Conservation (phyloP, 139 green algal species). For the Deuterostichococcus epilithicus region DNA sequence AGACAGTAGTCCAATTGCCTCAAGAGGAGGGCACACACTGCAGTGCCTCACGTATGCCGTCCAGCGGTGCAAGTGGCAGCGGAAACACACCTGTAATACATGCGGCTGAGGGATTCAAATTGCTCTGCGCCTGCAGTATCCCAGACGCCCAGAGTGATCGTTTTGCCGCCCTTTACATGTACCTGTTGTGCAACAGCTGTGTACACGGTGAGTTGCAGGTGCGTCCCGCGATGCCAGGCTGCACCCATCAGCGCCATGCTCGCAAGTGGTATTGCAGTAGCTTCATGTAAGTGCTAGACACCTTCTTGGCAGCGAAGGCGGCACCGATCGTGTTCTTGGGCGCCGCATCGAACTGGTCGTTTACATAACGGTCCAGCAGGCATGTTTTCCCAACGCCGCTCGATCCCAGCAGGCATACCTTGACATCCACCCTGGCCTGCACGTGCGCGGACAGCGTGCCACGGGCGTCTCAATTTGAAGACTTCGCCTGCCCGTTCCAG, state of each 20-base stretch:
- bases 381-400: conserved; percentile 18
- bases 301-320: conserved; percentile 31
- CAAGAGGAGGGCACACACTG: not conserved
- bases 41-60: not conserved
- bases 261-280: too few relatives aligned
- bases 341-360: conserved; percentile 4
- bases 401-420: conserved; percentile 16
- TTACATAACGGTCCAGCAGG: conserved; percentile 22
- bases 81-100: not conserved
- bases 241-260: too few relatives aligned
- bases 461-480: too few relatives aligned
- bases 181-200: too few relatives aligned
- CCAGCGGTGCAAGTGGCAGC: not conserved
- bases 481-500: too few relatives aligned
- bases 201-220: too few relatives aligned
- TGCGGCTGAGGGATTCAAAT: conserved; percentile 21
- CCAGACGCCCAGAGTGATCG: conserved; percentile 22
- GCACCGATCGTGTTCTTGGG: conserved; percentile 26
- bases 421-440: conserved; percentile 21
- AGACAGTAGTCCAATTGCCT: too few relatives aligned
- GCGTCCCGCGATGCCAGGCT: too few relatives aligned
- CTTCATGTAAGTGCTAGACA: not conserved
- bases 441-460: not conserved
- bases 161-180: not conserved
- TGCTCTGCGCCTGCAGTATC: conserved; percentile 29